Evolutionary conservation across 2,329 filamentous ascomycete species (phyloP).

Genomic region (Colletotrichum somersetense): DNA sequence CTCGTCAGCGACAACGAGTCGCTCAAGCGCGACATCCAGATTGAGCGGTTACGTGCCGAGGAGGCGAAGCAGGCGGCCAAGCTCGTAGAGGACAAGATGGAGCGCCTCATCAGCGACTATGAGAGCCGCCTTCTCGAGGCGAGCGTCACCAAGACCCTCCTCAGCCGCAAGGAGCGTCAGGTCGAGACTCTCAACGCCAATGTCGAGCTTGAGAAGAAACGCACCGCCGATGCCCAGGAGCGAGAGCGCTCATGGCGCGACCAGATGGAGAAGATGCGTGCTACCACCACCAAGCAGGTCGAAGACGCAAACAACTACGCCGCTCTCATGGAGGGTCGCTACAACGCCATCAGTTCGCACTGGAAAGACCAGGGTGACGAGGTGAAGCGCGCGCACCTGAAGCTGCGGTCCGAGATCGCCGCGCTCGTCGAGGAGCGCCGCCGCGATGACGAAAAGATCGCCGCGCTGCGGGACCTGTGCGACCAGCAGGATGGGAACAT

Average conservation of each 20-base stretch:
- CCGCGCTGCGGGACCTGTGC: conserved; percentile 74
- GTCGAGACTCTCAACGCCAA: conserved; percentile 75
- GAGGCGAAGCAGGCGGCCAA: conserved; percentile 78
- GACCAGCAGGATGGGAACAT: conserved; percentile 81
- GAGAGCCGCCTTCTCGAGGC: conserved; percentile 77
- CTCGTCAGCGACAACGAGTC: conserved; percentile 85
- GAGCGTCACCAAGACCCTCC: conserved; percentile 77
- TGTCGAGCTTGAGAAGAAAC: conserved; percentile 73
- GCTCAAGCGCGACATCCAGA: conserved; percentile 78
- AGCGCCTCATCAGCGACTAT: conserved; percentile 75
- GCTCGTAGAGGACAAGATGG: conserved; percentile 78
- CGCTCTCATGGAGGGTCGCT: conserved; percentile 76
- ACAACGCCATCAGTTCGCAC: conserved; percentile 75
- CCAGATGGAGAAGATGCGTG: conserved; percentile 72
- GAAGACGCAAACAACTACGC: conserved; percentile 75
- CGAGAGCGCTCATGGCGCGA: conserved; percentile 72
- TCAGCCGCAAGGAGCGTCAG: conserved; percentile 80
- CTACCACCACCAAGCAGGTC: conserved; percentile 71
- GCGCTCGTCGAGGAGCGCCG: conserved; percentile 66
- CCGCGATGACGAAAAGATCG: conserved; percentile 73
- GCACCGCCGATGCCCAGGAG: conserved; percentile 69
- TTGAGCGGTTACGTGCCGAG: conserved; percentile 74
- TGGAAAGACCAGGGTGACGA: conserved; percentile 76
- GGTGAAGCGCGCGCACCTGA: conserved; percentile 64
- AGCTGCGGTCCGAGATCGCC: conserved; percentile 67